These are phyloP conservation scores for Monascus purpureus DNA, from an alignment of 495 filamentous ascomycete genomes.

Conservation along the genomic window DNA sequence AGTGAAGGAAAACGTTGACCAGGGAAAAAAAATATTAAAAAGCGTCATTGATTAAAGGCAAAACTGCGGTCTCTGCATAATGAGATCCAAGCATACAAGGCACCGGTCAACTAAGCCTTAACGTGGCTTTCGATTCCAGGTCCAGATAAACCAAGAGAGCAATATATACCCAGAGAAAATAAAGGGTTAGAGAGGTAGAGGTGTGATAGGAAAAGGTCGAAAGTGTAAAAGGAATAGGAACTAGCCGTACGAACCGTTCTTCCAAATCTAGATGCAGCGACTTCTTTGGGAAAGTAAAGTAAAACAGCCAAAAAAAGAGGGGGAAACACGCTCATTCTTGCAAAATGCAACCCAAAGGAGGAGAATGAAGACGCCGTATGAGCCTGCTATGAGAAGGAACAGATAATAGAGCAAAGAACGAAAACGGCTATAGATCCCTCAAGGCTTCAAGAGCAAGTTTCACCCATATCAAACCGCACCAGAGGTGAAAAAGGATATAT, in stretches of 20 bases:
- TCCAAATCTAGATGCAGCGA: conserved; percentile 4
- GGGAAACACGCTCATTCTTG: conserved; percentile 26
- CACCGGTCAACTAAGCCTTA: no score
- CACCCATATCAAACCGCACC: neutral
- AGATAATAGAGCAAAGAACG: conserved; percentile 8
- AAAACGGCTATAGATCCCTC: neutral
- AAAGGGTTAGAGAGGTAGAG: conserved; percentile 1
- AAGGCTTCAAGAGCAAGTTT: neutral
- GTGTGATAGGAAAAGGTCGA: neutral
- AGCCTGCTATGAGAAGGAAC: neutral
- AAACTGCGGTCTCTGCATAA: no score
- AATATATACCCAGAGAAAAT: no score
- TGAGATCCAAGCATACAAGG: no score
- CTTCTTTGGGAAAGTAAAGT: conserved; percentile 3
- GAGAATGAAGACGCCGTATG: conserved; percentile 6
- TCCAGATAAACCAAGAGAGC: no score
- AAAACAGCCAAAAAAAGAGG: conserved; percentile 5
- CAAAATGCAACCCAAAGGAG: conserved; percentile 22
- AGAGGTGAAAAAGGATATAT: neutral
- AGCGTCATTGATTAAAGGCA: no score
- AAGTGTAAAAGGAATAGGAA: neutral
- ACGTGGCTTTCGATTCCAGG: no score
- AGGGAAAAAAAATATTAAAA: no score
- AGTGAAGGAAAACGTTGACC: no score
- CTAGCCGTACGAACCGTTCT: conserved; percentile 1